Percentiles rank a stretch among this genome's conserved stretches.
These are phyloP conservation scores for Neoscytalidium dimidiatum DNA, from an alignment of 2,329 filamentous ascomycete species.

Conservation along the genomic window DNA sequence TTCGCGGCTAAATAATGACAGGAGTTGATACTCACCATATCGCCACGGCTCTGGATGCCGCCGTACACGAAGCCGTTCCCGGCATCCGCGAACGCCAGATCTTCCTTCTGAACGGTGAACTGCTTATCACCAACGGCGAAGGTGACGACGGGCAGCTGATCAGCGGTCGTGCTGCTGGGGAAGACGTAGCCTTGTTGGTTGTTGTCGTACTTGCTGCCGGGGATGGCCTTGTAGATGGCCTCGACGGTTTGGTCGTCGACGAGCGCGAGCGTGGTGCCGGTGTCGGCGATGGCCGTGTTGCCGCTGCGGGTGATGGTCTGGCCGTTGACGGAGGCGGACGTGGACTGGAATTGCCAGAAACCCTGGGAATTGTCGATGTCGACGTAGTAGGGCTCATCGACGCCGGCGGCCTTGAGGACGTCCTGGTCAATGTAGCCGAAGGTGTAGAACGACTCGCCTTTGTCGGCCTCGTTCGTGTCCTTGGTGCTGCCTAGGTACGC, in stretches of 20 bases:
- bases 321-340: slow-evolving; percentile 60
- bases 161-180: slow-evolving; percentile 54
- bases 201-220: slow-evolving; percentile 55
- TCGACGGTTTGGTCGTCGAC: slow-evolving; percentile 63
- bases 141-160: slow-evolving; percentile 61
- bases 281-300: slow-evolving; percentile 71
- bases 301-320: slow-evolving; percentile 50
- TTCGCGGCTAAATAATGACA: too few relatives aligned
- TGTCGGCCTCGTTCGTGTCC: slow-evolving; percentile 47
- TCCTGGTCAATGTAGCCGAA: slow-evolving; percentile 71
- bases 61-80: slow-evolving; percentile 62
- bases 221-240: slow-evolving; percentile 65
- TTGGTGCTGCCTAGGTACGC: slow-evolving; percentile 61
- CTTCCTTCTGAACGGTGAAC: slow-evolving; percentile 64
- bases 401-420: slow-evolving; percentile 57
- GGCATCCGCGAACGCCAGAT: slow-evolving; percentile 60
- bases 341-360: slow-evolving; percentile 68
- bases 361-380: slow-evolving; percentile 64
- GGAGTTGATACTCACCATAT: slow-evolving; percentile 30
- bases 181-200: slow-evolving; percentile 65
- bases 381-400: slow-evolving; percentile 60
- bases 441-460: slow-evolving; percentile 65
- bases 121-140: slow-evolving; percentile 65
- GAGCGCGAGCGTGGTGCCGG: slow-evolving; percentile 68
- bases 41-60: slow-evolving; percentile 65